Conservation (phyloP, 176 grass and related monocot genomes). For the Oryza meridionalis region DNA sequence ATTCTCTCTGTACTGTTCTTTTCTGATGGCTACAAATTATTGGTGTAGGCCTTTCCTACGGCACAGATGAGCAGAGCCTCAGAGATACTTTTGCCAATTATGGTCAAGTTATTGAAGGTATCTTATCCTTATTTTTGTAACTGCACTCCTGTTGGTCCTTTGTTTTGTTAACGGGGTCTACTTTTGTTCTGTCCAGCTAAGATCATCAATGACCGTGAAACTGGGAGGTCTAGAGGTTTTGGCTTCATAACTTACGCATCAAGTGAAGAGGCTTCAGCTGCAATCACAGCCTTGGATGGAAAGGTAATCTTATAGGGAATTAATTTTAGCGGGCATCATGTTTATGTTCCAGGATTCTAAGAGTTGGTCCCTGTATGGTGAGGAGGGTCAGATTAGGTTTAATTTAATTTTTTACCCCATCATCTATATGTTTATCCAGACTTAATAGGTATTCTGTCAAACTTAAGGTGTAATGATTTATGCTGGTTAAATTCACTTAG, state of each 20-base stretch:
- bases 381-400: not conserved
- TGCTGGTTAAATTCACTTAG: not conserved
- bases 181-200: conserved; percentile 60
- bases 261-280: conserved; percentile 74
- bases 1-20: not conserved
- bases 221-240: conserved; percentile 96
- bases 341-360: not conserved
- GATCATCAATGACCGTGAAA: conserved; percentile 75
- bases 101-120: conserved; percentile 86
- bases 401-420: not conserved
- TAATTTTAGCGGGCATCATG: not conserved
- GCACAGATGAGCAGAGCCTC: conserved; percentile 65
- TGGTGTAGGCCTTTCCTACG: conserved; percentile 71
- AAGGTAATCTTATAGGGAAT: conserved; percentile 42
- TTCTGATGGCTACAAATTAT: conserved; percentile 12
- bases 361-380: not conserved
- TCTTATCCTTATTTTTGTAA: not conserved
- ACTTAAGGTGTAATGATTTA: not conserved
- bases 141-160: not conserved
- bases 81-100: conserved; percentile 65
- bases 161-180: not conserved
- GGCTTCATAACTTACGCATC: conserved; percentile 87
- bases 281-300: conserved; percentile 87
- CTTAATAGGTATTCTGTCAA: not conserved
- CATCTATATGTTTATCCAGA: not conserved